Conservation (phyloP, 2,329 filamentous ascomycete species). For the Teratosphaeriaceae sp. region DNA sequence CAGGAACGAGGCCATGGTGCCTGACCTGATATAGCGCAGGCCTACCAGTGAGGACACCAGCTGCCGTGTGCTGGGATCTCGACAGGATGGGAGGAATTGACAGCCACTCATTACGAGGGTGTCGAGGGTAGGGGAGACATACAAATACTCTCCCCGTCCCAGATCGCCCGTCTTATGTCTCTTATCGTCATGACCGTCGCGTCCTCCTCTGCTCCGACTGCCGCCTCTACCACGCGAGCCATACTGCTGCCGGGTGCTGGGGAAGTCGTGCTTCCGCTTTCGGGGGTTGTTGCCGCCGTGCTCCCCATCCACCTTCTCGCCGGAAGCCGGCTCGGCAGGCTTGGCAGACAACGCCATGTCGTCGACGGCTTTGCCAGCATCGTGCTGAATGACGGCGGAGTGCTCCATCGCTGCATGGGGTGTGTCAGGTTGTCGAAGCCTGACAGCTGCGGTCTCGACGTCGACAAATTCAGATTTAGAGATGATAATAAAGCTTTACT, state of each 20-base stretch:
- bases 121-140: slow-evolving; percentile 26
- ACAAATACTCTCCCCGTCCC: slow-evolving; percentile 61
- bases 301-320: slow-evolving; percentile 6
- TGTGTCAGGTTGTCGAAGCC: background rate
- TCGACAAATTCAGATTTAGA: background rate
- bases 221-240: slow-evolving; percentile 3
- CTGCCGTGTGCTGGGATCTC: no score
- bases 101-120: no score
- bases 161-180: slow-evolving; percentile 56
- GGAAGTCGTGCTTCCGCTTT: slow-evolving; percentile 26
- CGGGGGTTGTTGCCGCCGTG: slow-evolving; percentile 11
- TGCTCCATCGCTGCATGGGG: slow-evolving; percentile 23
- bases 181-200: slow-evolving; percentile 24
- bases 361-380: slow-evolving; percentile 16
- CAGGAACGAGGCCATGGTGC: no score
- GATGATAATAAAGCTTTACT: background rate
- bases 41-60: no score
- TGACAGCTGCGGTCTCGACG: background rate
- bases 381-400: slow-evolving; percentile 26
- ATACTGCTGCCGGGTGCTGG: slow-evolving; percentile 14
- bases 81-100: no score
- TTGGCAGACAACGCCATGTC: background rate
- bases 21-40: no score
- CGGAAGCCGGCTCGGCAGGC: slow-evolving; percentile 1
- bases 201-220: no score